A percentile compares a stretch with the other conserved stretches of the same genome.
phyloP scores from a whole-genome alignment of 1,139 yeast species.

The Candida sp. region DNA sequence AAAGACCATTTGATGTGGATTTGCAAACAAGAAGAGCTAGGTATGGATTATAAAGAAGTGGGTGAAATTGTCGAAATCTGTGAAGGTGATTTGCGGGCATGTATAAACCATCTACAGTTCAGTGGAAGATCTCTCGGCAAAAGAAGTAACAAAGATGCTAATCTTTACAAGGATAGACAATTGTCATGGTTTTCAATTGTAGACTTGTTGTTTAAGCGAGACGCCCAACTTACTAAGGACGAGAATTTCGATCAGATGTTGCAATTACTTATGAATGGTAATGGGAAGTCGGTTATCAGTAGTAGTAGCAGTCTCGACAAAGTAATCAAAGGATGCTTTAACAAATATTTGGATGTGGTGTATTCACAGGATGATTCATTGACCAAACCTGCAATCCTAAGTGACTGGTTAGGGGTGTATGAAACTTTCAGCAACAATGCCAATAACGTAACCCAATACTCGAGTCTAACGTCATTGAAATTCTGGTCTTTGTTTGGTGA shows the following conservation, averaged over 20 bases:
- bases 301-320: conserved; percentile 53
- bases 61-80: conserved; percentile 63
- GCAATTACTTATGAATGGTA: conserved; percentile 28
- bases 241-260: conserved; percentile 45
- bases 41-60: conserved; percentile 30
- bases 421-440: conserved; percentile 44
- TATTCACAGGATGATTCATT: conserved; percentile 65
- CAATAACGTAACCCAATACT: conserved; percentile 50
- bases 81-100: conserved; percentile 84
- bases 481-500: conserved; percentile 68
- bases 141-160: conserved; percentile 9
- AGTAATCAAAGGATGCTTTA: conserved; percentile 71
- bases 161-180: conserved; percentile 46
- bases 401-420: conserved; percentile 77
- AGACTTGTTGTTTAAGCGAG: conserved; percentile 51
- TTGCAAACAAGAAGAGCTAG: conserved; percentile 27
- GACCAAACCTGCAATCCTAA: conserved; percentile 55
- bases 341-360: conserved; percentile 49
- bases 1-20: conserved; percentile 39
- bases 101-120: conserved; percentile 83
- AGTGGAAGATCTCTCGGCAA: conserved; percentile 25
- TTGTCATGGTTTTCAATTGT: conserved; percentile 60
- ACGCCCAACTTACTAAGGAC: conserved; percentile 42
- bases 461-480: conserved; percentile 57
- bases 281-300: conserved; percentile 41